phyloP scores from a whole-genome alignment of 2,329 filamentous ascomycete species.

The Fusarium haematococcum region DNA sequence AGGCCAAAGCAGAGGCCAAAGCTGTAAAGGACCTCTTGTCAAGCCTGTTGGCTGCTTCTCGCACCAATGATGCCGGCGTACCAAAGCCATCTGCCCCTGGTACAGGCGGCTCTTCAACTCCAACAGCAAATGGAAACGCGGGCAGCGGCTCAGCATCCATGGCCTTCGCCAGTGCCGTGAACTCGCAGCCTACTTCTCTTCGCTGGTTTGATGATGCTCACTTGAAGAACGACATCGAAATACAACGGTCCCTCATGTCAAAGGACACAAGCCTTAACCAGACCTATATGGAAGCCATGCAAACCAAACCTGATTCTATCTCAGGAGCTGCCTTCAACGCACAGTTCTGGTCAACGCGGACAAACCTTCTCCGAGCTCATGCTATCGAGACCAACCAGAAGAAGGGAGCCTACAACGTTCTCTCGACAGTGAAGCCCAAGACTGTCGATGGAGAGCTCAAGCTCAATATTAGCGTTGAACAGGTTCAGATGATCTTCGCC shows the following conservation, averaged over 20 bases:
- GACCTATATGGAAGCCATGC: slow-evolving; percentile 87
- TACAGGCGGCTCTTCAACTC: slow-evolving; percentile 44
- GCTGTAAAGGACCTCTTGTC: slow-evolving; percentile 86
- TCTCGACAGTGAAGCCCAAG: slow-evolving; percentile 85
- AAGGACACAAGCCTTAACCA: slow-evolving; percentile 80
- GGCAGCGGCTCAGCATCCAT: slow-evolving; percentile 74
- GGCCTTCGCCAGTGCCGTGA: slow-evolving; percentile 80
- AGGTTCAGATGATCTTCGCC: slow-evolving; percentile 91
- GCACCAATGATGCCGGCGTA: slow-evolving; percentile 65
- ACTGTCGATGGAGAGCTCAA: slow-evolving; percentile 69
- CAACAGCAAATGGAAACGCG: slow-evolving; percentile 42
- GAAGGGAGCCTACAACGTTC: slow-evolving; percentile 91
- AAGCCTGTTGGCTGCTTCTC: slow-evolving; percentile 77
- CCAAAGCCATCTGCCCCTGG: slow-evolving; percentile 58
- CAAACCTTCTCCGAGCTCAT: slow-evolving; percentile 87
- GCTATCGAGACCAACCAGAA: slow-evolving; percentile 90
- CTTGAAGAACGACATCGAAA: slow-evolving; percentile 80
- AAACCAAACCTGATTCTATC: slow-evolving; percentile 86
- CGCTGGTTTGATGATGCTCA: slow-evolving; percentile 84
- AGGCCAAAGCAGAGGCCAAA: slow-evolving; percentile 86
- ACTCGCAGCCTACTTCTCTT: slow-evolving; percentile 65
- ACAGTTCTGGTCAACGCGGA: slow-evolving; percentile 94
- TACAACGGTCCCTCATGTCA: slow-evolving; percentile 90
- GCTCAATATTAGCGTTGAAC: slow-evolving; percentile 88
- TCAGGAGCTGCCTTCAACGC: slow-evolving; percentile 84